Conservation (phyloP, 129 eudicot genomes). For the Logfia minima region DNA sequence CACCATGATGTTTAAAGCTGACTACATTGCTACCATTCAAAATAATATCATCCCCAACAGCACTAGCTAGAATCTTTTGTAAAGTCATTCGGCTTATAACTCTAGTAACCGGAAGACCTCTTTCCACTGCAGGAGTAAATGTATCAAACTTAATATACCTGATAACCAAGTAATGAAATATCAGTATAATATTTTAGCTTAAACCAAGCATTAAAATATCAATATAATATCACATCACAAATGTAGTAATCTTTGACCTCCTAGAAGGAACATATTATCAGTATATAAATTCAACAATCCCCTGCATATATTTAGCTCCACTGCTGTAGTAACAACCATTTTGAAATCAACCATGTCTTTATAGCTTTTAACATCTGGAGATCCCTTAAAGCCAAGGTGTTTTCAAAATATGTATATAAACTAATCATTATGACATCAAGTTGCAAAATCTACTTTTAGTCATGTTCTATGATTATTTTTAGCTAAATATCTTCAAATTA, state of each 20-base stretch:
- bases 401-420: not conserved
- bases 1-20: slow-evolving; percentile 69
- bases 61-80: slow-evolving; percentile 81
- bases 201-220: not conserved
- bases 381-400: not conserved
- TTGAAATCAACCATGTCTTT: not conserved
- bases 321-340: not conserved
- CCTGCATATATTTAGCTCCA: not conserved
- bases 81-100: slow-evolving; percentile 97
- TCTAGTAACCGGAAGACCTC: slow-evolving; percentile 97
- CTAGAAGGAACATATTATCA: not conserved
- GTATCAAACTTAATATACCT: slow-evolving; percentile 99
- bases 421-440: not conserved
- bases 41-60: slow-evolving; percentile 82
- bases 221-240: not conserved
- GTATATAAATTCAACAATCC: not conserved
- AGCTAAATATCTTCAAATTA: too few species aligned
- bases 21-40: slow-evolving; percentile 88
- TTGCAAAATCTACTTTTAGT: not conserved
- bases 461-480: not conserved
- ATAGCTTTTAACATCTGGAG: not conserved
- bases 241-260: not conserved
- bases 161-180: slow-evolving; percentile 30
- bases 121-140: slow-evolving; percentile 97
- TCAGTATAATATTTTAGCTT: not conserved